Evolutionary conservation across 2,329 filamentous ascomycete species (phyloP).

Genomic region (Pseudogymnoascus destructans): DNA sequence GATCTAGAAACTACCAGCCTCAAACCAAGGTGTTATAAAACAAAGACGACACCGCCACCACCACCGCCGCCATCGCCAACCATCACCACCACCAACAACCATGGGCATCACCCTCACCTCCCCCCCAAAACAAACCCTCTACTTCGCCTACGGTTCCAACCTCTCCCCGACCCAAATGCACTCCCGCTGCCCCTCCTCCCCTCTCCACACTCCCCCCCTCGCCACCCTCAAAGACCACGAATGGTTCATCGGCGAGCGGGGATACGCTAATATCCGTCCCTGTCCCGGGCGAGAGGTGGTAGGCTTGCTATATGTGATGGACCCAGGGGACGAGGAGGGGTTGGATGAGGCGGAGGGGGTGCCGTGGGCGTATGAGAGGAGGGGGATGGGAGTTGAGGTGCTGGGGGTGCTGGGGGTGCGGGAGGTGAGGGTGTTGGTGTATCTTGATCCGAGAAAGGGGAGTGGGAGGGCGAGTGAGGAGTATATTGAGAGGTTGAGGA

Average conservation of each 20-base stretch:
- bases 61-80: background rate
- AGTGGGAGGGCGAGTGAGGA: constrained; percentile 37
- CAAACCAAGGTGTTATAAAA: background rate
- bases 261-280: constrained; percentile 48
- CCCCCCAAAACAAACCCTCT: constrained; percentile 28
- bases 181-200: constrained; percentile 40
- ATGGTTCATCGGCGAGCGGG: constrained; percentile 55
- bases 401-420: constrained; percentile 13
- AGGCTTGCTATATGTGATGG: constrained; percentile 39
- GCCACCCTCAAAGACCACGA: constrained; percentile 42
- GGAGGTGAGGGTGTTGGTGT: constrained; percentile 38
- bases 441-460: constrained; percentile 34
- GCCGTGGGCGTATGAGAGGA: constrained; percentile 45
- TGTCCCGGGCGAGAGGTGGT: constrained; percentile 14
- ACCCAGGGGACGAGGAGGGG: constrained; percentile 34
- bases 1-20: background rate
- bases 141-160: constrained; percentile 63
- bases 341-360: constrained; percentile 51
- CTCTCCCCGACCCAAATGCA: constrained; percentile 54
- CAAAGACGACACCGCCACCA: background rate
- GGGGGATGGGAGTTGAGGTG: constrained; percentile 33
- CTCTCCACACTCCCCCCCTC: constrained; percentile 35
- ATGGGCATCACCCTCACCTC: background rate
- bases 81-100: background rate
- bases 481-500: constrained; percentile 52